Evolutionary conservation across 331 rosid species (phyloP), one percentile per base, ranked within the genome.

Genomic region (Pyrus hybrid): DNA sequence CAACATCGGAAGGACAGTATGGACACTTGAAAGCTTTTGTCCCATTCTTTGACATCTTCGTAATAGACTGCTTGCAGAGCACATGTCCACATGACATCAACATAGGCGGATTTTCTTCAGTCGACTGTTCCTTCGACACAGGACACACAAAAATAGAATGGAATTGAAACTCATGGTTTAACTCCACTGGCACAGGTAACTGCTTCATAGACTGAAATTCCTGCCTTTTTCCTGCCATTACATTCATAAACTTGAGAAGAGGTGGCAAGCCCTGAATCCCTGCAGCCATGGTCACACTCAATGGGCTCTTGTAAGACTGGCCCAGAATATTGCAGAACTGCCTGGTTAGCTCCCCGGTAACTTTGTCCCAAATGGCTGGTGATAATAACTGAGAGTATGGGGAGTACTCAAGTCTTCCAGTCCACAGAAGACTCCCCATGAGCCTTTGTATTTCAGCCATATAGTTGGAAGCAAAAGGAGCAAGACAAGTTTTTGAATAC

Each of bases 91-190:
- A 94, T 37, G 89, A 56, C 96, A 92, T 86, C 79, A 90, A 83
- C 97, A 90, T 92, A 14, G 99, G 93, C 23, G 93, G 97, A 80
- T 94, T 94, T 57, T 94, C 97, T 2, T 89, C 97, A 0, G 93
- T 87, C 3, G 99, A 83, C 76, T 89, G 92, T 82, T 92, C 97
- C 88, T 89, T 94, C 5, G 99, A 92, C 71, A 94, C 99, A 1
- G 99, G 99, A 71, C 99, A 94, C 26, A 94, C 97, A 82, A 94
- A 94, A 64, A 92, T 71, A 47, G 99, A 92, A 87, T 92, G 99
- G 84, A 90, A 94, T 81, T 94, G 99, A 76, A 90, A 90, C 77
- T 92, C 89, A 10, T 72, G 63, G 63, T 83, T 96, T 79, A 94
- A 80, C 85, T 90, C 96, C 49, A 94, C 93, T 0, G 97, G 97